Evolutionary conservation across 1,139 yeast genomes (phyloP), one percentile per base, ranked within the genome.

Genomic region (Suhomyces choctaworum): DNA sequence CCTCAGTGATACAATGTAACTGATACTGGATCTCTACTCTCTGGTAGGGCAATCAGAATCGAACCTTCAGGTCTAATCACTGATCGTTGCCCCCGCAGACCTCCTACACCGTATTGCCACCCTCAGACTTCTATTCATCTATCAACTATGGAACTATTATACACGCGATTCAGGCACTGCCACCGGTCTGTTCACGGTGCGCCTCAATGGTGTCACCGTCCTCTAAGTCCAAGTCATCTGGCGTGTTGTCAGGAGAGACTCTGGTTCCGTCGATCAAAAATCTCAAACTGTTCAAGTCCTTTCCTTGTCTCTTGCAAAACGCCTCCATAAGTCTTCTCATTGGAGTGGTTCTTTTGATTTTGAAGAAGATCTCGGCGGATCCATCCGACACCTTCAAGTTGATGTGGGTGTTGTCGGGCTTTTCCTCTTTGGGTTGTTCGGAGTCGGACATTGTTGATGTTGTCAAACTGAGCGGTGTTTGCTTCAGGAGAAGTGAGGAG

Each of bases 161-260:
- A 32, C 32, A 29, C 22, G 7, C 20, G 20, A n/a, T 17, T 31
- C 26, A 34, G 21, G 31, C 34, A 31, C 39, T 40, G 13, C 84
- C 82, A 44, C 95, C 87, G 39, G 82, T 81, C 63, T 92, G 98
- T 62, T 89, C 96, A 64, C 94, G 83, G 63, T 90, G 96, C n/a
- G 97, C 98, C 64, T 94, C 98, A 50, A 94, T 90, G 48, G 86
- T 85, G 60, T 94, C 99, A 50, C 92, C 92, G 59, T 92, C 96
- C 60, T 86, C 95, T 76, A 90, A 80, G 39, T 88, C 97, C 50
- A 92, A 74, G 46, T 81, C 85, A 31, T 84, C 95, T 7, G 99
- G 97, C 2, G 98, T 92, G 52, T 87, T 89, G 42, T 82, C 89
- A 11, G 92, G 86, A 42, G 78, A 76, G 44, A 94, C 82, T 56